Conservation (phyloP, 306 rosid species). For the Lithocarpus polystachyus region DNA sequence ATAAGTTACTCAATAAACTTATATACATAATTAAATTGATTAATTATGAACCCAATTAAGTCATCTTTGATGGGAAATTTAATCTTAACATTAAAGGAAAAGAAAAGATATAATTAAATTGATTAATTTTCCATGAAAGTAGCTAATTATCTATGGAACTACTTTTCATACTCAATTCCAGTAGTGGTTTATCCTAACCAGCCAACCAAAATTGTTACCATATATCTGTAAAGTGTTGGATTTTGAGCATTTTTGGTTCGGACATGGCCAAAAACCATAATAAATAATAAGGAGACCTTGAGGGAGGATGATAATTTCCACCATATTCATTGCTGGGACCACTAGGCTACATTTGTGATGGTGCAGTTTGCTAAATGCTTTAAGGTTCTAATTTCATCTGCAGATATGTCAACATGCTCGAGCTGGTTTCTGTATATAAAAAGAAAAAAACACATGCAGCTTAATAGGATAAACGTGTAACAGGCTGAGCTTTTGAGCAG, state of each 20-base stretch:
- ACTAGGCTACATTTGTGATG: no score
- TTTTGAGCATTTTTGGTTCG: neutral
- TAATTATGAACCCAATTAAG: neutral
- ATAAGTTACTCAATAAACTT: constrained; percentile 2
- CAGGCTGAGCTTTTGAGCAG: no score
- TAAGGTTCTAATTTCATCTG: no score
- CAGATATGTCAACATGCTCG: no score
- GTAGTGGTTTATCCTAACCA: neutral
- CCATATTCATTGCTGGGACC: no score
- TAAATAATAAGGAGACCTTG: neutral
- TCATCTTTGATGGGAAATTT: neutral
- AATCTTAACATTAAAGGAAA: neutral
- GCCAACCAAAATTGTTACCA: neutral
- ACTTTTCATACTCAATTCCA: neutral
- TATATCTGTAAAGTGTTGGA: neutral
- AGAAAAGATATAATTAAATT: neutral
- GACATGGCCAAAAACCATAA: neutral
- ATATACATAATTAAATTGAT: neutral
- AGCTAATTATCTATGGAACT: neutral
- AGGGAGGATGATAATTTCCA: no score
- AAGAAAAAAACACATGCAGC: no score
- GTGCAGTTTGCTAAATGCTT: no score
- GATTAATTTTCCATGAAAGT: neutral
- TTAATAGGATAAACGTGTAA: no score
- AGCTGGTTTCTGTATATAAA: no score